phyloP scores from a whole-genome alignment of 176 grass and related monocot genomes.

The Eremochloa ophiuroides region DNA sequence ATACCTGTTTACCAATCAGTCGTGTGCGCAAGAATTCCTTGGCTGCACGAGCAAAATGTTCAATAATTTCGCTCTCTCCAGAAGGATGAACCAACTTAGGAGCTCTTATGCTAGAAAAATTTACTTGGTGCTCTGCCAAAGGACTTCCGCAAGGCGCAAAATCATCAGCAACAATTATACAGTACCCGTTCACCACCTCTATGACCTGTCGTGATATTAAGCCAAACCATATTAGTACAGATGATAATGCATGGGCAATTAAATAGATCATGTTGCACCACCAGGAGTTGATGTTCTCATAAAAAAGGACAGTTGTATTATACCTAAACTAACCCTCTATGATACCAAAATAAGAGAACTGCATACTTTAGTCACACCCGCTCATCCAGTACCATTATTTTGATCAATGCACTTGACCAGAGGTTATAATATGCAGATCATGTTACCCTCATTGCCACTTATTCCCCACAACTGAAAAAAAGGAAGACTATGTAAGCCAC shows the following conservation, averaged over 20 bases:
- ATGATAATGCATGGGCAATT: not conserved
- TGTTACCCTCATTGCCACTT: no score
- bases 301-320: not conserved
- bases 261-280: not conserved
- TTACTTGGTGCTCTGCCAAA: constrained; percentile 54
- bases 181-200: constrained; percentile 84
- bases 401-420: not conserved
- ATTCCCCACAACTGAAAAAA: not conserved
- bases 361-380: not conserved
- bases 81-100: constrained; percentile 58
- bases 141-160: constrained; percentile 53
- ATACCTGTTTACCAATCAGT: constrained; percentile 79
- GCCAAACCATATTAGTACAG: not conserved
- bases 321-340: not conserved
- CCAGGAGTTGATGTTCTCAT: not conserved
- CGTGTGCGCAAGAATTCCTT: constrained; percentile 78
- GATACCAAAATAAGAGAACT: not conserved
- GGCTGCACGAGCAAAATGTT: constrained; percentile 63
- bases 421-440: not conserved
- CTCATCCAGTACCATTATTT: not conserved
- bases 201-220: constrained; percentile 59
- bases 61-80: constrained; percentile 36
- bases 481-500: not conserved
- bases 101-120: constrained; percentile 84
- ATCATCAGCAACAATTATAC: constrained; percentile 75